These are phyloP conservation scores for Vicia sativa DNA, from an alignment of 306 rosid genomes.

Conservation along the genomic window DNA sequence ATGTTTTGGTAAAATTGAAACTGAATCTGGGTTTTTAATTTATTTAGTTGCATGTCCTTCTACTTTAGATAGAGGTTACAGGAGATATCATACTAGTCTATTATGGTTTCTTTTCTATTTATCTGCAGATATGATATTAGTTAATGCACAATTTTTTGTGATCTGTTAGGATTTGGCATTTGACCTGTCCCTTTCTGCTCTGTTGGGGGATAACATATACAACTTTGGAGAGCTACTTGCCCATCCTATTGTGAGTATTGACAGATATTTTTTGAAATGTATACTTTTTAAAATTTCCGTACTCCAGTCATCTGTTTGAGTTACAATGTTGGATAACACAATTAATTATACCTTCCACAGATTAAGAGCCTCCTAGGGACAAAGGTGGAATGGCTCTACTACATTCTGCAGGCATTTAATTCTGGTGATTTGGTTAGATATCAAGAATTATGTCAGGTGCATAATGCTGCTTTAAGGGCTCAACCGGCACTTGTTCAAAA, in stretches of 20 bases:
- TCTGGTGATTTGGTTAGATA: conserved; percentile 88
- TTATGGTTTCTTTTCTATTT: conserved; percentile 25
- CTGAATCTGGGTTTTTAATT: conserved; percentile 1
- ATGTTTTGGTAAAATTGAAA: conserved; percentile 21
- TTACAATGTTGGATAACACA: conserved; percentile 23
- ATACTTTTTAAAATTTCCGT: not conserved
- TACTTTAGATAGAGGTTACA: conserved; percentile 13
- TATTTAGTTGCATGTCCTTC: not conserved
- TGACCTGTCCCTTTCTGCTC: conserved; percentile 96
- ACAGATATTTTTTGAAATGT: not conserved
- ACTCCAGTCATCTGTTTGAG: conserved; percentile 1
- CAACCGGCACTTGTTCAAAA: conserved; percentile 95
- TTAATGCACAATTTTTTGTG: conserved; percentile 25
- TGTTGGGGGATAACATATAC: conserved; percentile 96
- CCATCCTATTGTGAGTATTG: conserved; percentile 87
- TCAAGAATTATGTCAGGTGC: conserved; percentile 91
- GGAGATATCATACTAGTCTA: conserved; percentile 1
- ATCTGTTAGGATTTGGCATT: conserved; percentile 86
- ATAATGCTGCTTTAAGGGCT: conserved; percentile 85
- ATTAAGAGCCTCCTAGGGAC: conserved; percentile 84
- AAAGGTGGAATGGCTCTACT: conserved; percentile 99
- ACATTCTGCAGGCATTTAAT: conserved; percentile 93
- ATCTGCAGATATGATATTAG: conserved; percentile 13
- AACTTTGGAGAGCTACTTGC: conserved; percentile 98
- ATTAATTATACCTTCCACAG: conserved; percentile 46